Evolutionary conservation across 2,329 filamentous ascomycete genomes (phyloP).

Genomic region (Lachnellula hyalina): DNA sequence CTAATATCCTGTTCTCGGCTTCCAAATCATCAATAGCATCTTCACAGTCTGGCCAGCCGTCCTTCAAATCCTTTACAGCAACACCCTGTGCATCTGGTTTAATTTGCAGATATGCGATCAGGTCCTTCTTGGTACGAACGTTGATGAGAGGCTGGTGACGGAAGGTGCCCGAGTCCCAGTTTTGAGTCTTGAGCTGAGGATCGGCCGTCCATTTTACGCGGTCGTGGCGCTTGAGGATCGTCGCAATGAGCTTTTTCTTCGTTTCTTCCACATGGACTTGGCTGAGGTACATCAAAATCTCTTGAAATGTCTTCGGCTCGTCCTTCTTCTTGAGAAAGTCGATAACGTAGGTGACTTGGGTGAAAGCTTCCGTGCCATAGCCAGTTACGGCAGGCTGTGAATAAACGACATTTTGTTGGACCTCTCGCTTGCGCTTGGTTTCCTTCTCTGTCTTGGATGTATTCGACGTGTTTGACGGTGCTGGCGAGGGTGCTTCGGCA

Average conservation of each 20-base stretch:
- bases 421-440: constrained; percentile 56
- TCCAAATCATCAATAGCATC: constrained; percentile 75
- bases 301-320: constrained; percentile 62
- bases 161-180: constrained; percentile 68
- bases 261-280: constrained; percentile 58
- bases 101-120: constrained; percentile 75
- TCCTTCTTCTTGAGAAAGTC: constrained; percentile 73
- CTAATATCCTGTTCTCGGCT: constrained; percentile 70
- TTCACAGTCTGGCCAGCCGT: constrained; percentile 87
- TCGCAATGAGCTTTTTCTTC: constrained; percentile 58
- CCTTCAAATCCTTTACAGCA: constrained; percentile 84
- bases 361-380: constrained; percentile 75
- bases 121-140: constrained; percentile 70
- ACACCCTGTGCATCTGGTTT: constrained; percentile 78
- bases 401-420: constrained; percentile 53
- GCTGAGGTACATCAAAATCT: constrained; percentile 77
- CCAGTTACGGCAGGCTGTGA: constrained; percentile 73
- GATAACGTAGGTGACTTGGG: constrained; percentile 82
- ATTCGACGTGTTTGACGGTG: constrained; percentile 51
- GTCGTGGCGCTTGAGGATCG: constrained; percentile 61
- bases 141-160: constrained; percentile 78
- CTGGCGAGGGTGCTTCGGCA: constrained; percentile 54
- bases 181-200: constrained; percentile 57
- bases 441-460: constrained; percentile 52
- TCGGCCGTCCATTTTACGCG: constrained; percentile 54